Evolutionary conservation across 441 rosid species (phyloP).

Genomic region (Bocquillonia castaneifolia): DNA sequence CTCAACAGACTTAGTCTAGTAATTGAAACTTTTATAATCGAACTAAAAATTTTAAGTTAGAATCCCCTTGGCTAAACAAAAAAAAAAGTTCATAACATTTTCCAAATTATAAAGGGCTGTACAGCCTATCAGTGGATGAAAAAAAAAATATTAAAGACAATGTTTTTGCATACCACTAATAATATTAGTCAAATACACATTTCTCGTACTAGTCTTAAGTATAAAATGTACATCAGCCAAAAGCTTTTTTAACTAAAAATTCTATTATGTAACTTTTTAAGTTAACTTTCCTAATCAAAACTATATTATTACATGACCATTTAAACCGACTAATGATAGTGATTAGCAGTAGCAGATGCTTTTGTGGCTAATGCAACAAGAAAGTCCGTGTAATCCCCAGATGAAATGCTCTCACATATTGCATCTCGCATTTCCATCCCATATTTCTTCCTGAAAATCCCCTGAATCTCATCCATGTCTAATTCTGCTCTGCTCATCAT

Average conservation of each 20-base stretch:
- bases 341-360: slow-evolving; percentile 3
- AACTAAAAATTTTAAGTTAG: too few relatives aligned
- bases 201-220: background rate
- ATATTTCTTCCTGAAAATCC: slow-evolving; percentile 36
- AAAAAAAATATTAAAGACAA: too few relatives aligned
- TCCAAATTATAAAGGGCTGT: too few relatives aligned
- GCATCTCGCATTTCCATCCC: slow-evolving; percentile 40
- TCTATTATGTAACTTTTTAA: background rate
- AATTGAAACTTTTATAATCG: too few relatives aligned
- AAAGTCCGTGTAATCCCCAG: slow-evolving; percentile 51
- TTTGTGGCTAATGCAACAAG: slow-evolving; percentile 40
- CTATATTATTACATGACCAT: background rate
- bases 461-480: slow-evolving; percentile 46
- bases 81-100: too few relatives aligned
- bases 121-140: too few relatives aligned
- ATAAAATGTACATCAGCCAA: background rate
- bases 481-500: slow-evolving; percentile 48
- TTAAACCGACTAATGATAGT: background rate
- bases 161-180: background rate
- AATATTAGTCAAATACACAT: background rate
- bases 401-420: slow-evolving; percentile 33
- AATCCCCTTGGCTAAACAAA: too few relatives aligned
- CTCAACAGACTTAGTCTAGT: too few relatives aligned
- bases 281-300: background rate
- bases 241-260: background rate